Percentiles rank a stretch among this genome's conserved stretches.
Conservation (phyloP, 257 asterid genomes). For the Paulownia fortunei region DNA sequence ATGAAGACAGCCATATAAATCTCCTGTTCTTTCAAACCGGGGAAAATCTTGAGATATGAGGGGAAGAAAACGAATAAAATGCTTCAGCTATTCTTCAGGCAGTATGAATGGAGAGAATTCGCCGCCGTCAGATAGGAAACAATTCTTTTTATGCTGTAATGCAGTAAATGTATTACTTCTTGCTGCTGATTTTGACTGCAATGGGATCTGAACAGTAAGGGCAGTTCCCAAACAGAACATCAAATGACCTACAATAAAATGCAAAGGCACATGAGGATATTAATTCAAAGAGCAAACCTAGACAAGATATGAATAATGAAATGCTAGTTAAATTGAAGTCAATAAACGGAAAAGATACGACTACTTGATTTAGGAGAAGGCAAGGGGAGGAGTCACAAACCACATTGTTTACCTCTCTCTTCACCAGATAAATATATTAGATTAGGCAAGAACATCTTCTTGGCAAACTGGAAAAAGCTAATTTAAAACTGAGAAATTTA, state of each 20-base stretch:
- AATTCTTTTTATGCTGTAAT: background rate
- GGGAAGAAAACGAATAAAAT: background rate
- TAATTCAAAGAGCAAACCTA: background rate
- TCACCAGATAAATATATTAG: background rate
- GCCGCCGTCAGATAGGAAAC: background rate
- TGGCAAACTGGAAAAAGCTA: background rate
- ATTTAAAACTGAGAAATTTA: background rate
- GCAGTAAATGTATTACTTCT: conserved; percentile 31
- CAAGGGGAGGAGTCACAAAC: background rate
- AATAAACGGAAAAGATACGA: background rate
- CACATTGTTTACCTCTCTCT: background rate
- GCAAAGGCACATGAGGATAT: background rate
- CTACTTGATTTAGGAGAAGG: background rate
- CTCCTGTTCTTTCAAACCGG: background rate
- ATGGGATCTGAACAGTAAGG: conserved; percentile 79
- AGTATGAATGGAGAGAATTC: background rate
- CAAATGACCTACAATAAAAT: conserved; percentile 56
- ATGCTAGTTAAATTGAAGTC: background rate
- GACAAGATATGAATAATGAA: conserved; percentile 9
- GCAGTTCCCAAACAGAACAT: conserved; percentile 69
- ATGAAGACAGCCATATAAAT: background rate
- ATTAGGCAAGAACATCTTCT: background rate
- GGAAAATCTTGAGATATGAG: background rate
- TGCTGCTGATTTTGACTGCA: conserved; percentile 60
- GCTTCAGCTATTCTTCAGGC: background rate